Percentiles rank a stretch among this genome's conserved stretches.
Evolutionary conservation across 2,329 filamentous ascomycete genomes (phyloP).

Genomic region (Remersonia thermophila): DNA sequence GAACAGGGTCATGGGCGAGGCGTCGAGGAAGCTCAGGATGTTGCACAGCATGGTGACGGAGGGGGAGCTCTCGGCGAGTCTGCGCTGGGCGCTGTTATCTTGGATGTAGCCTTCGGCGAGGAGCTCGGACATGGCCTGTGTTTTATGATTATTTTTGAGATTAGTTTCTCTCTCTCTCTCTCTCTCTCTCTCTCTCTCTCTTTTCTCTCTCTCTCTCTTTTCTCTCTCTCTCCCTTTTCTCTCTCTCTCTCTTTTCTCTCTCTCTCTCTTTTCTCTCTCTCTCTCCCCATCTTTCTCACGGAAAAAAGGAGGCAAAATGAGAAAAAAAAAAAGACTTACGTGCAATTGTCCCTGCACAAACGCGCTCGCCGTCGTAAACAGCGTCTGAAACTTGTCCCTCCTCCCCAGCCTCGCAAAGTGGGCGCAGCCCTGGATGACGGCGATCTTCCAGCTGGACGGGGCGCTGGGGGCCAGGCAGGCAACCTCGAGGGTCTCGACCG

Average conservation of each 20-base stretch:
- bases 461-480: slow-evolving; percentile 44
- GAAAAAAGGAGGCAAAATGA: no score
- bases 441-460: slow-evolving; percentile 48
- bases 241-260: no score
- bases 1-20: slow-evolving; percentile 39
- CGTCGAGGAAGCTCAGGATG: slow-evolving; percentile 45
- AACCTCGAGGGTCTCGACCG: slow-evolving; percentile 43
- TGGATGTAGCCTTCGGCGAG: slow-evolving; percentile 27
- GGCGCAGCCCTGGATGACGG: slow-evolving; percentile 48
- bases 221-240: no score
- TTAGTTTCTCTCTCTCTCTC: no score
- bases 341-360: slow-evolving; percentile 46
- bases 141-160: no score
- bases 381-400: slow-evolving; percentile 35
- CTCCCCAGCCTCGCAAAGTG: slow-evolving; percentile 46
- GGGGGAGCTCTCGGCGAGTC: slow-evolving; percentile 27
- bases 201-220: no score
- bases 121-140: slow-evolving; percentile 28
- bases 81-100: slow-evolving; percentile 29
- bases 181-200: no score
- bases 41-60: slow-evolving; percentile 34
- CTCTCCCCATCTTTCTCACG: no score
- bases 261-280: no score
- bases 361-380: slow-evolving; percentile 42
- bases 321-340: slow-evolving; percentile 27